Percentiles rank a stretch among this genome's conserved stretches.
These are phyloP conservation scores for Gymnopus androsaceus DNA, from an alignment of 1,284 basidiomycete species.

Conservation along the genomic window DNA sequence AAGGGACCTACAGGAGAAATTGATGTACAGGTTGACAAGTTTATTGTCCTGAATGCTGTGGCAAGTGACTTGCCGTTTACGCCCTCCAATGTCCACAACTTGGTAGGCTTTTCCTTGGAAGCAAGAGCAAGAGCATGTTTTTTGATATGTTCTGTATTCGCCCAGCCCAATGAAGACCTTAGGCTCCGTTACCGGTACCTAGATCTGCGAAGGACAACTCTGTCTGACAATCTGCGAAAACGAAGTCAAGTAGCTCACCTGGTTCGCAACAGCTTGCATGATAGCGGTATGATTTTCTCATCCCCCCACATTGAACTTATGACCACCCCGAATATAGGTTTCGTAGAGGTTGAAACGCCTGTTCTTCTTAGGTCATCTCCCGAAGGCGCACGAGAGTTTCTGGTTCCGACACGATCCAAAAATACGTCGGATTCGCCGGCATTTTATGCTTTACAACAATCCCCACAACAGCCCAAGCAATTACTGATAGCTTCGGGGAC, in stretches of 20 bases:
- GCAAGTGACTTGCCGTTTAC: conserved; percentile 73
- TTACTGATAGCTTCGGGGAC: conserved; percentile 90
- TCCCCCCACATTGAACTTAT: conserved; percentile 14
- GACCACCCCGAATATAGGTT: conserved; percentile 50
- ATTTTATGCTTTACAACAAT: conserved; percentile 93
- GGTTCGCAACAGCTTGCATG: conserved; percentile 73
- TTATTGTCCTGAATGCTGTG: conserved; percentile 81
- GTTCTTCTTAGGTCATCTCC: conserved; percentile 91
- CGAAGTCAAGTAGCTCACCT: conserved; percentile 81
- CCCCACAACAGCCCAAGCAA: conserved; percentile 96
- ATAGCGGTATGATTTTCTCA: conserved; percentile 54
- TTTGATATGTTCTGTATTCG: conserved; percentile 18
- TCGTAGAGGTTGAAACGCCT: conserved; percentile 92
- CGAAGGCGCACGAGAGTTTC: conserved; percentile 92
- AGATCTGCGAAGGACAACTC: conserved; percentile 76
- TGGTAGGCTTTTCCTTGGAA: conserved; percentile 52
- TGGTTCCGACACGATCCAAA: conserved; percentile 80
- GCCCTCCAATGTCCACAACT: conserved; percentile 72
- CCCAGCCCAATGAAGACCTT: conserved; percentile 82
- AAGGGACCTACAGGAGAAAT: conserved; percentile 71
- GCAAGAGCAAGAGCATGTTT: conserved; percentile 16
- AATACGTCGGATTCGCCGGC: conserved; percentile 44
- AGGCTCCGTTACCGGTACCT: conserved; percentile 85
- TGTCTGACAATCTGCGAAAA: conserved; percentile 79
- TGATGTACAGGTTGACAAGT: conserved; percentile 76